Base-by-base conservation (phyloP, 192 early-diverging fungal genomes). In the Entomortierella chlamydospora region DNA sequence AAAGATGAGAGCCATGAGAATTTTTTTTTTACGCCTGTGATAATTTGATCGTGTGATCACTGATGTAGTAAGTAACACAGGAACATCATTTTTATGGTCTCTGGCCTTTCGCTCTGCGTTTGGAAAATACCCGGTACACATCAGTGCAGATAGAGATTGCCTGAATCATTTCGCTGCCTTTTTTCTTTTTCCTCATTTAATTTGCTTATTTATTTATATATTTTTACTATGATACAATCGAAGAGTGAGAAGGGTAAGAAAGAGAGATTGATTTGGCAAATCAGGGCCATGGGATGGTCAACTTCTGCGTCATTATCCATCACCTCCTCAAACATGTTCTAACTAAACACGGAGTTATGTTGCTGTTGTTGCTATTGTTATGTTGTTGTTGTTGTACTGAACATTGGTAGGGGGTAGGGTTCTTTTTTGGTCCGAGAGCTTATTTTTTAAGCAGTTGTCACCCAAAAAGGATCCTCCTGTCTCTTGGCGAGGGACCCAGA, bases 401-500 rank as follows among this genome's bases (percentile, higher is more conserved):
- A 7, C n/a, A 17, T 51, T 51, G 50, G 5, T 51, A 17, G 9
- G 10, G 15, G 20, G 61, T n/a, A n/a, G n/a, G n/a, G n/a, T 34
- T 25, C 26, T 59, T 37, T 37, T 4, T 37, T 37, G 10, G 4
- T 37, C 4, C 5, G 34, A 37, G 10, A 37, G 45, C 26, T 33
- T 37, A 25, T 57, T 39, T n/a, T 47, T 78, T 79, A 70, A 34
- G 76, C 76, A 34, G 76, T 70, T 23, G 68, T 79, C 18, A 79
- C 76, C 68, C 68, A 79, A 51, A 79, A 70, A 29, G 55, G 57
- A 25, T 79, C 76, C 39, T 79, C 68, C 18, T 70, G 52, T 25
- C 42, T 53, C 55, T 70, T 70, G 62, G 68, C 62, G 37, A 79
- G 52, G 56, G 76, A 79, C 17, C 76, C 76, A 11, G 76, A 70